Percentiles rank a stretch among this genome's conserved stretches.
These are phyloP conservation scores for Parietichytrium sp. DNA, from an alignment of 108 stramenopile species.

Conservation along the genomic window DNA sequence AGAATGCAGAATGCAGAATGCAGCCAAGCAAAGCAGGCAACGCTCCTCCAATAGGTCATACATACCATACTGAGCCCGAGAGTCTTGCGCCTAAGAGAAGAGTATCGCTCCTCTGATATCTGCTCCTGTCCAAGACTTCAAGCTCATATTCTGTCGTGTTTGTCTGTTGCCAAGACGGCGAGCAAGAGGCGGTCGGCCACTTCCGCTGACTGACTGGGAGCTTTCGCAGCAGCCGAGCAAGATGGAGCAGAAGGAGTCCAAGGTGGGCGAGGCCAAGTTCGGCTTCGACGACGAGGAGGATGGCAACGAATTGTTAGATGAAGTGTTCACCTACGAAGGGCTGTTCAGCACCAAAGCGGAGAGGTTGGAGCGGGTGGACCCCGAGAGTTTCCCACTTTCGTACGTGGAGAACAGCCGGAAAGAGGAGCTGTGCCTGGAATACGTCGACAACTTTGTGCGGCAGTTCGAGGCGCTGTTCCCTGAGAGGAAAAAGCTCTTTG, in stretches of 20 bases:
- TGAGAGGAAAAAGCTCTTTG: slow-evolving; percentile 53
- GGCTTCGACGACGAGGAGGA: neutral
- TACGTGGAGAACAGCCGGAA: slow-evolving; percentile 58
- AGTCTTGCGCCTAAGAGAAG: too few relatives aligned
- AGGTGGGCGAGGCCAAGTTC: neutral
- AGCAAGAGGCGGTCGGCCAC: too few relatives aligned
- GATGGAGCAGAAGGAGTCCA: neutral
- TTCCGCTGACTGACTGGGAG: too few relatives aligned
- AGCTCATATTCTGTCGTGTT: too few relatives aligned
- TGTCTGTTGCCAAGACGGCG: too few relatives aligned
- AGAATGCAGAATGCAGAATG: too few relatives aligned
- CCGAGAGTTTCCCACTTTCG: neutral
- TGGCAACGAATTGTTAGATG: neutral
- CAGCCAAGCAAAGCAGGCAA: too few relatives aligned
- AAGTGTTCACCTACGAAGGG: slow-evolving; percentile 8
- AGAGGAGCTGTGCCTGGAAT: slow-evolving; percentile 68
- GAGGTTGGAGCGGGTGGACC: neutral
- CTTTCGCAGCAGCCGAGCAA: too few relatives aligned
- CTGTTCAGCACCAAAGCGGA: neutral
- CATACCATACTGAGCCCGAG: too few relatives aligned
- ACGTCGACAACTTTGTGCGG: slow-evolving; percentile 55
- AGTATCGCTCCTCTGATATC: too few relatives aligned
- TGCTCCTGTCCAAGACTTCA: too few relatives aligned
- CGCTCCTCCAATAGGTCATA: too few relatives aligned
- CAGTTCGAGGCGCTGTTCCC: slow-evolving; percentile 61